Percentiles rank a stretch among this genome's conserved stretches.
Evolutionary conservation across 306 rosid species (phyloP).

Genomic region (Quercus gilva): DNA sequence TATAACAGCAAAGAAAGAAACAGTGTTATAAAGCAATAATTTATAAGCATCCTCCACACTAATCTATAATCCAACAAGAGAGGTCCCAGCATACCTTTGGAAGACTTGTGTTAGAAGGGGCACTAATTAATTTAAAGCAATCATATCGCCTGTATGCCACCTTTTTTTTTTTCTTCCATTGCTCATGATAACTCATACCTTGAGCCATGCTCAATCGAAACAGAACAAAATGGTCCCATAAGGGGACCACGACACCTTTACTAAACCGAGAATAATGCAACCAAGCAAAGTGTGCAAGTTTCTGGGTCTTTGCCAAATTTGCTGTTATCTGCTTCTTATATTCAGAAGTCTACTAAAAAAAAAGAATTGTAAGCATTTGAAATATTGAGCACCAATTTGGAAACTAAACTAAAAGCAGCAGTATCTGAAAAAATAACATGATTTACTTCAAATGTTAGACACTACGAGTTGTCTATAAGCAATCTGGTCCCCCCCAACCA

Average conservation of each 20-base stretch:
- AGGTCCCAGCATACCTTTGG: slow-evolving; percentile 32
- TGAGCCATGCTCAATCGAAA: slow-evolving; percentile 37
- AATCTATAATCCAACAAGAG: slow-evolving; percentile 33
- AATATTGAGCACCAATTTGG: background rate
- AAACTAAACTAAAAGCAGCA: background rate
- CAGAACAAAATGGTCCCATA: slow-evolving; percentile 27
- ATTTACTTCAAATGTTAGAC: background rate
- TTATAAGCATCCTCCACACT: background rate
- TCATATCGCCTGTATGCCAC: slow-evolving; percentile 42
- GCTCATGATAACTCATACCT: slow-evolving; percentile 42
- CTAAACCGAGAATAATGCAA: background rate
- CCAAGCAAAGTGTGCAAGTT: slow-evolving; percentile 14
- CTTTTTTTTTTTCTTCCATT: slow-evolving; percentile 25
- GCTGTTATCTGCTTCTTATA: background rate
- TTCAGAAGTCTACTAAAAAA: background rate
- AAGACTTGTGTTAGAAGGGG: slow-evolving; percentile 41
- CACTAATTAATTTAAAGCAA: slow-evolving; percentile 42
- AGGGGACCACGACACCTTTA: slow-evolving; percentile 24
- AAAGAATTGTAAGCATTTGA: background rate
- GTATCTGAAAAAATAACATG: background rate
- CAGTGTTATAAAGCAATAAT: slow-evolving; percentile 32
- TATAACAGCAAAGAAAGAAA: slow-evolving; percentile 18
- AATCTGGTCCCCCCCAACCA: background rate
- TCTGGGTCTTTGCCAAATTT: background rate
- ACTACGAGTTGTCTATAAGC: background rate